Evolutionary conservation across 768 basidiomycete species (phyloP).

Genomic region (Omphalotus guepiniiformis): DNA sequence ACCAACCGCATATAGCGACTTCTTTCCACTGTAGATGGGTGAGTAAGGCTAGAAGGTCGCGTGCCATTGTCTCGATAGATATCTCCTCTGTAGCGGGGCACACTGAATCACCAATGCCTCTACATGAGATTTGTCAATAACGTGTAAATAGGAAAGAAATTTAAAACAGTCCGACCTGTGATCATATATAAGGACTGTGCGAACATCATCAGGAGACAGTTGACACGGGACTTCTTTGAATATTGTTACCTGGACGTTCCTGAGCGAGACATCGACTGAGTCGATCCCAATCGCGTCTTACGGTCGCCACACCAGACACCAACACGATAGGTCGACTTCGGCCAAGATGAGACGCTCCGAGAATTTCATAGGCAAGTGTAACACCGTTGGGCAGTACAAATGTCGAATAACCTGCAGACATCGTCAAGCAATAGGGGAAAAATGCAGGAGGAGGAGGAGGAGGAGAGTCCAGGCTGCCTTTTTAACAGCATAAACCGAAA

Average conservation of each 20-base stretch:
- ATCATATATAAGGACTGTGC: constrained; percentile 25
- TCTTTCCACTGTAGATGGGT: constrained; percentile 20
- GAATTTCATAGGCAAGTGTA: constrained; percentile 21
- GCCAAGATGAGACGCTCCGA: constrained; percentile 15
- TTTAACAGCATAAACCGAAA: background rate
- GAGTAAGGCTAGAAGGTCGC: constrained; percentile 22
- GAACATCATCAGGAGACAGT: background rate
- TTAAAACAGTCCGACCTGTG: constrained; percentile 13
- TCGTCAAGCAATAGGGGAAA: background rate
- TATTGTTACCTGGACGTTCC: constrained; percentile 17
- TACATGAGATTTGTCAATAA: background rate
- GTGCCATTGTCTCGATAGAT: constrained; percentile 22
- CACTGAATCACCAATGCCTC: constrained; percentile 24
- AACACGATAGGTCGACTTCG: constrained; percentile 18
- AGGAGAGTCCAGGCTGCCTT: background rate
- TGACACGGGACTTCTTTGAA: background rate
- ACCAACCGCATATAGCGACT: constrained; percentile 23
- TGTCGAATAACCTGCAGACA: constrained; percentile 5
- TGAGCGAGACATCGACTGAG: constrained; percentile 16
- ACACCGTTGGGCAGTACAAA: constrained; percentile 21
- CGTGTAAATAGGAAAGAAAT: background rate
- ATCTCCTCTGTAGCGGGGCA: constrained; percentile 18
- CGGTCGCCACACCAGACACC: constrained; percentile 18
- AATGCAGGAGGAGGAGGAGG: background rate
- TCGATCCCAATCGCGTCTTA: constrained; percentile 18